phyloP scores from a whole-genome alignment of 345 rosid species.

The Boechera stricta region DNA sequence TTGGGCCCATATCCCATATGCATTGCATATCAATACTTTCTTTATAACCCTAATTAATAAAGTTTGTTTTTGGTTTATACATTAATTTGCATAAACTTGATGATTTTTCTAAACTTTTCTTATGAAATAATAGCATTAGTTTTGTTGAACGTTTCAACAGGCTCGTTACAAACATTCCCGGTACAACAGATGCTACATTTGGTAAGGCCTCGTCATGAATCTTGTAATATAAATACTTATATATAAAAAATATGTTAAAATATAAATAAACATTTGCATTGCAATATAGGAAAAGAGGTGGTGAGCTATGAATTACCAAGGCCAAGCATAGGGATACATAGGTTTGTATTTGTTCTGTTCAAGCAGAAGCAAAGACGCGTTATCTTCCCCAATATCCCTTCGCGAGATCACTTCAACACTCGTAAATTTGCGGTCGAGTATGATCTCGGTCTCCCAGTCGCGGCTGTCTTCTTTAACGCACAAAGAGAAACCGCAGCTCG shows the following conservation, averaged over 20 bases:
- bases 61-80: not conserved
- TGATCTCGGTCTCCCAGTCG: constrained; percentile 74
- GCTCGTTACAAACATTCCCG: constrained; percentile 70
- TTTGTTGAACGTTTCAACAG: constrained; percentile 41
- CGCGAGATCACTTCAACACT: constrained; percentile 63
- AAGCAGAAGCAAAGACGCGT: constrained; percentile 58
- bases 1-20: constrained; percentile 12
- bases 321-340: constrained; percentile 70
- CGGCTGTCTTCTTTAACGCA: constrained; percentile 76
- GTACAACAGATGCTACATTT: constrained; percentile 71
- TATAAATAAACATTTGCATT: not conserved
- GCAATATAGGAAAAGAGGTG: constrained; percentile 58
- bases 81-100: not conserved
- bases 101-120: not conserved
- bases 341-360: constrained; percentile 70
- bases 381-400: constrained; percentile 47
- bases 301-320: constrained; percentile 66
- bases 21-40: constrained; percentile 21
- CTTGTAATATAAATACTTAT: not conserved
- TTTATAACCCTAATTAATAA: constrained; percentile 9
- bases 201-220: constrained; percentile 48
- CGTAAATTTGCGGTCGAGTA: constrained; percentile 57
- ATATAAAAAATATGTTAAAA: not conserved
- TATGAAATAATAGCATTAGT: constrained; percentile 3
- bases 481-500: constrained; percentile 75